Conservation (phyloP, 495 filamentous ascomycete species). For the Apiosordaria backusii region DNA sequence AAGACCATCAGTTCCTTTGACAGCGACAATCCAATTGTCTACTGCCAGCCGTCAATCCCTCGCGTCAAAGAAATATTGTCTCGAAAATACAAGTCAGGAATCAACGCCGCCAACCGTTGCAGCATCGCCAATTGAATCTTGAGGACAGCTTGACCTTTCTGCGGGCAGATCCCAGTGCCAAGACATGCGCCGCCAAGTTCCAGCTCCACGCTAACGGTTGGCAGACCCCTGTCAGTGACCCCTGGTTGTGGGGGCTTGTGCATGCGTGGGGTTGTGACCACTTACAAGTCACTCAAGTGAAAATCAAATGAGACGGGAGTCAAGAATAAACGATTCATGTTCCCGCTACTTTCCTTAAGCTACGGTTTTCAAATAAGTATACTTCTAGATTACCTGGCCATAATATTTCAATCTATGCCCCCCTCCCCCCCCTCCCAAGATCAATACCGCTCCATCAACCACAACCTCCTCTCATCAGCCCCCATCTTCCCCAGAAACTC, state of each 20-base stretch:
- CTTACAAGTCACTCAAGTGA: no score
- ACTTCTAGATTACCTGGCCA: not conserved
- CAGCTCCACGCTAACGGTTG: not conserved
- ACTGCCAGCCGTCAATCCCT: not conserved
- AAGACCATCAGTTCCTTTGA: not conserved
- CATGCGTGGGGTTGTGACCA: not conserved
- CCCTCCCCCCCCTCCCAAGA: not conserved
- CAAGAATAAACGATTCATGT: no score
- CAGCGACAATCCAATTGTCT: not conserved
- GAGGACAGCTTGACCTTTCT: slow-evolving; percentile 27
- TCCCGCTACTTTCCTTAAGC: no score
- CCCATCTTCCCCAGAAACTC: slow-evolving; percentile 44
- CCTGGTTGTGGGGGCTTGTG: not conserved
- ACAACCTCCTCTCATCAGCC: slow-evolving; percentile 45
- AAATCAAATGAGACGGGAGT: no score
- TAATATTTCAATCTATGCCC: no score
- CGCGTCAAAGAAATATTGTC: not conserved
- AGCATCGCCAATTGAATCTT: slow-evolving; percentile 13
- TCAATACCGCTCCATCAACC: slow-evolving; percentile 61
- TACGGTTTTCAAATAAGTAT: not conserved
- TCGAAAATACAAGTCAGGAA: not conserved
- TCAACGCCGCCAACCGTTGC: slow-evolving; percentile 1
- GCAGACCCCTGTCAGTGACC: not conserved
- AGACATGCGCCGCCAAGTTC: not conserved
- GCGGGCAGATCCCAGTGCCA: not conserved